Evolutionary conservation across 305 asterid genomes (phyloP).

Genomic region (Nicotiana rustica): DNA sequence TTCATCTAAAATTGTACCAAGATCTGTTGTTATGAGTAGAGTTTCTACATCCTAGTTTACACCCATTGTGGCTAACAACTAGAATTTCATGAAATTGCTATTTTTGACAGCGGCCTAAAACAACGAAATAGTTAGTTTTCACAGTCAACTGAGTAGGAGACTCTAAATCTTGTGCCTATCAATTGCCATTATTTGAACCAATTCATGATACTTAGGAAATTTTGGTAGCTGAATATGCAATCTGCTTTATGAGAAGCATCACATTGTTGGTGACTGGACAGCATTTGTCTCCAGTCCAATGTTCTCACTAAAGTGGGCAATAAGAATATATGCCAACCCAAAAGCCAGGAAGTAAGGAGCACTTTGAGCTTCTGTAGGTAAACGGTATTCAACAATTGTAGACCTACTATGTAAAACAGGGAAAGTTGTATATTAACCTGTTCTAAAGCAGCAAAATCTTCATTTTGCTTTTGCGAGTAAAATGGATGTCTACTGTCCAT

Average conservation of each 20-base stretch:
- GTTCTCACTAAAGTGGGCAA: conserved; percentile 21
- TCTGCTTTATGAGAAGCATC: not conserved
- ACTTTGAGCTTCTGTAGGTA: not conserved
- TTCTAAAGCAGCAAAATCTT: conserved; percentile 93
- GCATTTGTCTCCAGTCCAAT: not conserved
- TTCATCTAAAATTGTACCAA: not conserved
- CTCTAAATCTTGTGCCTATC: not conserved
- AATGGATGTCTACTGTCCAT: conserved; percentile 51
- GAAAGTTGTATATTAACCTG: conserved; percentile 66
- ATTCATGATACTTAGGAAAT: not conserved
- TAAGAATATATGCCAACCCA: not conserved
- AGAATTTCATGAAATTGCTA: not conserved
- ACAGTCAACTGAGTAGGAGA: not conserved
- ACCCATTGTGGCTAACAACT: not conserved
- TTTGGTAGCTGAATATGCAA: not conserved
- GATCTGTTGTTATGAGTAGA: not conserved
- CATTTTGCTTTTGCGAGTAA: conserved; percentile 77
- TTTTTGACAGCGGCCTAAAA: not conserved
- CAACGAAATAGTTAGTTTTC: not conserved
- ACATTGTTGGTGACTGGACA: conserved; percentile 4
- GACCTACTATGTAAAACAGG: conserved; percentile 19
- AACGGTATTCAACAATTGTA: conserved; percentile 23
- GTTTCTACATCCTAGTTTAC: not conserved
- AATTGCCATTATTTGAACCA: not conserved
- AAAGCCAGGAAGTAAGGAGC: not conserved